These are phyloP conservation scores for Wickerhamiella dianesei DNA, from an alignment of 805 yeast species.

Conservation along the genomic window DNA sequence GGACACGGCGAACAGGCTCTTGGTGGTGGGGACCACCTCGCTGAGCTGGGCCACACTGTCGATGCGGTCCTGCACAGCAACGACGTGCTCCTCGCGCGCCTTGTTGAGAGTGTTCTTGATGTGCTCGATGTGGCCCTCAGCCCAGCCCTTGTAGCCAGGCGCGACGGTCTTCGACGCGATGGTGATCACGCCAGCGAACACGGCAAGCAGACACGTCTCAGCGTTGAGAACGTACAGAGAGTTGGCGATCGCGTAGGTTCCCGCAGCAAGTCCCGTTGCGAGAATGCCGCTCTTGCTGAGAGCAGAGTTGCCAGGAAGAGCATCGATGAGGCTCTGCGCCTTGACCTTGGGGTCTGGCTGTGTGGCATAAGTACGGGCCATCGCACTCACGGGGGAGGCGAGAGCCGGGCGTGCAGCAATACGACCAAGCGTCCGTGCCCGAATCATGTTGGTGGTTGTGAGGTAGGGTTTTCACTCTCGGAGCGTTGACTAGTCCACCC, in stretches of 20 bases:
- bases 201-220: slow-evolving; percentile 72
- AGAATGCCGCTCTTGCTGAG: slow-evolving; percentile 88
- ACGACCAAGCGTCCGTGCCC: slow-evolving; percentile 14
- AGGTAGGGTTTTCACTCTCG: background rate
- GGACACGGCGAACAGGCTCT: slow-evolving; percentile 82
- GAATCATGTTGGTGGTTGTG: slow-evolving; percentile 1
- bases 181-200: slow-evolving; percentile 65
- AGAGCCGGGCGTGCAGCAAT: slow-evolving; percentile 2
- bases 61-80: slow-evolving; percentile 88
- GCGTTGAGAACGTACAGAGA: slow-evolving; percentile 88
- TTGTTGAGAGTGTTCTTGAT: slow-evolving; percentile 71
- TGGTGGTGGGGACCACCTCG: slow-evolving; percentile 84
- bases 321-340: slow-evolving; percentile 79
- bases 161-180: slow-evolving; percentile 78
- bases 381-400: slow-evolving; percentile 8
- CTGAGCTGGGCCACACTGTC: slow-evolving; percentile 74
- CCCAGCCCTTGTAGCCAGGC: slow-evolving; percentile 91
- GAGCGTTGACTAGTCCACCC: background rate
- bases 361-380: slow-evolving; percentile 23
- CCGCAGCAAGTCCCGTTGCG: slow-evolving; percentile 91
- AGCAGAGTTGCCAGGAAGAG: slow-evolving; percentile 81
- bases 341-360: slow-evolving; percentile 62
- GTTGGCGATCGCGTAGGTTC: slow-evolving; percentile 85
- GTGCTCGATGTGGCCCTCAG: slow-evolving; percentile 69
- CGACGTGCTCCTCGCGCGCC: slow-evolving; percentile 80